Evolutionary conservation across 1,284 basidiomycete genomes (phyloP).

Genomic region (Leccinum angustisporum): DNA sequence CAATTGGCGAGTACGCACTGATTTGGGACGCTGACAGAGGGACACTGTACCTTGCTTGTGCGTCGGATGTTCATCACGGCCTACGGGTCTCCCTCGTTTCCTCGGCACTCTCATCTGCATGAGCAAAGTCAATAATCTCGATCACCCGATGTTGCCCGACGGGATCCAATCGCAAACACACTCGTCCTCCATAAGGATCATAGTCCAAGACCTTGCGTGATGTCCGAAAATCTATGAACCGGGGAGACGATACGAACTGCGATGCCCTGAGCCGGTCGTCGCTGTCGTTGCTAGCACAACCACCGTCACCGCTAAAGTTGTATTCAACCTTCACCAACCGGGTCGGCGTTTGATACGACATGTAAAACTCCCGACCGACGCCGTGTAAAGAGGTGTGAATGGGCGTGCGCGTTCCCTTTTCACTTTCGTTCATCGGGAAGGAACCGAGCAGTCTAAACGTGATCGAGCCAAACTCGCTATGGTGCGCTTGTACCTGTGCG

Average conservation of each 20-base stretch:
- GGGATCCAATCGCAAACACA: slow-evolving; percentile 11
- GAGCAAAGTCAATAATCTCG: slow-evolving; percentile 20
- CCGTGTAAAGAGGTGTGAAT: slow-evolving; percentile 17
- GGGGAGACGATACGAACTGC: neutral
- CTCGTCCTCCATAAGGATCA: slow-evolving; percentile 23
- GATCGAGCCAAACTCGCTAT: neutral
- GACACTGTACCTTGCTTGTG: neutral
- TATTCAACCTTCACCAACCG: slow-evolving; percentile 13
- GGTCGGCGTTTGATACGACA: neutral
- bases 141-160: slow-evolving; percentile 2
- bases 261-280: neutral
- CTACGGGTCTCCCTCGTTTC: neutral
- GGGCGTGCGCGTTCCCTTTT: too few relatives aligned
- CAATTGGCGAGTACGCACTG: neutral
- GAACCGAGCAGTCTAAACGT: slow-evolving; percentile 9
- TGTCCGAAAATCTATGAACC: neutral
- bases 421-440: neutral
- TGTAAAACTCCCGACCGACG: slow-evolving; percentile 12
- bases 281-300: neutral
- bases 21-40: neutral
- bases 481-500: neutral
- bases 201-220: slow-evolving; percentile 17
- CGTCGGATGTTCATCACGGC: neutral
- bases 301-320: neutral
- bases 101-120: neutral